Evolutionary conservation across 208 protist genomes (phyloP).

Genomic region (Trypanosoma vivax): DNA sequence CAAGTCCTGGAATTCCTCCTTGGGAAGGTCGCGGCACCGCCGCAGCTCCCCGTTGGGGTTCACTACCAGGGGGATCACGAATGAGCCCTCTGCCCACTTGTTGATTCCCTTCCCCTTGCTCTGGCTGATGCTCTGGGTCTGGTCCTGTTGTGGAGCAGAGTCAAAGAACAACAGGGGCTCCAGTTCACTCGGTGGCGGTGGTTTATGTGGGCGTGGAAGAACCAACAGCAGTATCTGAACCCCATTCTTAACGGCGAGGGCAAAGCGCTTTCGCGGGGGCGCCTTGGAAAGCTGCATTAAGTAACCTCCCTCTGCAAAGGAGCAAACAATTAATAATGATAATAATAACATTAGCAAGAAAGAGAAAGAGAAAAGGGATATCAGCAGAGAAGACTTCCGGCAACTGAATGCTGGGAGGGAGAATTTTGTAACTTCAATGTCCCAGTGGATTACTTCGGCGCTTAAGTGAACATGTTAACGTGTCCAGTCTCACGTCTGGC

Average conservation of each 20-base stretch:
- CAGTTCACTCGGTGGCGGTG: conserved; percentile 24
- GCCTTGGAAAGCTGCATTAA: conserved; percentile 10
- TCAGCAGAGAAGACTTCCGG: no score
- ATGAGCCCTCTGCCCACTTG: conserved; percentile 25
- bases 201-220: conserved; percentile 29
- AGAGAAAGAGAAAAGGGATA: no score
- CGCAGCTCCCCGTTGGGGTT: conserved; percentile 46
- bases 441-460: no score
- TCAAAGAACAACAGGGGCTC: conserved; percentile 77
- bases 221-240: conserved; percentile 57
- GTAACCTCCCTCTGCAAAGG: neutral
- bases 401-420: no score
- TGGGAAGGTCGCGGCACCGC: conserved; percentile 33
- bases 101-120: neutral
- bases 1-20: conserved; percentile 57
- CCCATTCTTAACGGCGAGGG: conserved; percentile 34
- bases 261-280: conserved; percentile 42
- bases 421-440: no score
- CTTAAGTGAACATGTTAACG: no score
- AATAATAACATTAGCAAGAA: conserved; percentile 16
- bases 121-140: conserved; percentile 5
- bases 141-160: neutral
- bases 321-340: conserved; percentile 13
- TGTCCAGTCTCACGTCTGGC: no score
- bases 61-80: conserved; percentile 42